These are phyloP conservation scores for Ramularia endophylla DNA, from an alignment of 2,329 filamentous ascomycete genomes.

Conservation along the genomic window DNA sequence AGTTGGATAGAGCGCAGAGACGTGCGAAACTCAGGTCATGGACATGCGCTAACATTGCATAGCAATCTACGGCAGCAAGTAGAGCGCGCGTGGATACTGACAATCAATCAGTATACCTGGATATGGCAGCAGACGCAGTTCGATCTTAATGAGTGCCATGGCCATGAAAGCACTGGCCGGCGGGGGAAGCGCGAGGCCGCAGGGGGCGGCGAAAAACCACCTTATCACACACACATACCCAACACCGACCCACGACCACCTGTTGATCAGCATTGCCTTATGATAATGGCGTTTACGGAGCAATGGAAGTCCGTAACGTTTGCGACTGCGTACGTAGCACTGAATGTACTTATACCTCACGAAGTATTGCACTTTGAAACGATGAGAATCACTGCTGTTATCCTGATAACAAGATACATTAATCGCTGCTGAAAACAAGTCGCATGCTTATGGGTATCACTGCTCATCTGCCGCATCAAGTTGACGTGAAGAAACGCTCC, in stretches of 20 bases:
- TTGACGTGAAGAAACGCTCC: too few relatives aligned
- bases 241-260: conserved; percentile 5
- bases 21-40: not conserved
- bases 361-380: too few relatives aligned
- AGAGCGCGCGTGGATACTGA: conserved; percentile 6
- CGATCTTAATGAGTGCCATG: too few relatives aligned
- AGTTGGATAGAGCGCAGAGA: too few relatives aligned
- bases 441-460: conserved; percentile 20
- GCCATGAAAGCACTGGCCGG: too few relatives aligned
- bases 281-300: conserved; percentile 18
- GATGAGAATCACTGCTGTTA: too few relatives aligned
- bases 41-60: not conserved
- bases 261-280: conserved; percentile 16
- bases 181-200: not conserved
- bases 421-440: conserved; percentile 1
- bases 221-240: conserved; percentile 11
- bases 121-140: conserved; percentile 12
- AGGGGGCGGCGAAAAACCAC: conserved; percentile 2
- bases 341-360: conserved; percentile 14
- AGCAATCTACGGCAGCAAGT: conserved; percentile 20
- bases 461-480: conserved; percentile 6
- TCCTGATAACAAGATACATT: too few relatives aligned
- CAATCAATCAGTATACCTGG: conserved; percentile 2
- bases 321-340: conserved; percentile 7
- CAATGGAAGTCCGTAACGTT: conserved; percentile 8